These are phyloP conservation scores for Myotisia sp. DNA, from an alignment of 2,329 filamentous ascomycete genomes.

Conservation along the genomic window DNA sequence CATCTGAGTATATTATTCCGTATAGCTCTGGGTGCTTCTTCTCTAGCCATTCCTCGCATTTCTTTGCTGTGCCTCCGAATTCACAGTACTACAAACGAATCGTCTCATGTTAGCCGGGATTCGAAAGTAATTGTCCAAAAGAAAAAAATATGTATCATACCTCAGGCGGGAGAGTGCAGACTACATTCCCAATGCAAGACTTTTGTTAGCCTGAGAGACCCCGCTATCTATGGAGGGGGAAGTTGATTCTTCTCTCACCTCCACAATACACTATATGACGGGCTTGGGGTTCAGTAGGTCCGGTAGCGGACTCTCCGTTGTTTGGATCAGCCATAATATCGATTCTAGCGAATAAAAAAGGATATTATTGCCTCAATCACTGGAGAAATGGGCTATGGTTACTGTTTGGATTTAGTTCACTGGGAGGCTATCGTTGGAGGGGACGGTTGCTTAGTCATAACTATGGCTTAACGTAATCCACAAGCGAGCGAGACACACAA, in stretches of 20 bases:
- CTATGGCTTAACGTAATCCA: too few species aligned
- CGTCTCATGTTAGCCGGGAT: constrained; percentile 62
- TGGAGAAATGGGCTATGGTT: too few species aligned
- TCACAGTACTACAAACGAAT: constrained; percentile 69
- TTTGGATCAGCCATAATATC: constrained; percentile 10
- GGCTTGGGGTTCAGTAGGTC: constrained; percentile 31
- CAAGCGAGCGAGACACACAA: too few species aligned
- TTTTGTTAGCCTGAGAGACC: constrained; percentile 2
- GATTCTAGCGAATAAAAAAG: not conserved
- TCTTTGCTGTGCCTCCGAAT: constrained; percentile 90
- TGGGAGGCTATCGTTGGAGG: too few species aligned
- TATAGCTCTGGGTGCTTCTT: constrained; percentile 61
- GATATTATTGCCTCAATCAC: too few species aligned
- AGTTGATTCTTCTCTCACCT: constrained; percentile 28
- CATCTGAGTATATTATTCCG: constrained; percentile 67
- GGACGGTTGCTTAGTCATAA: too few species aligned
- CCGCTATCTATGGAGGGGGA: constrained; percentile 5
- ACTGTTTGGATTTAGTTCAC: too few species aligned
- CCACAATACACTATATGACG: constrained; percentile 48
- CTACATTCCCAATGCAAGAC: constrained; percentile 22
- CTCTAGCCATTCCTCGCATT: constrained; percentile 92
- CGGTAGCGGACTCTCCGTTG: constrained; percentile 7
- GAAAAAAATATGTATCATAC: constrained; percentile 31
- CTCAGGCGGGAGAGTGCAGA: constrained; percentile 54
- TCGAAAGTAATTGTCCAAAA: constrained; percentile 96